Evolutionary conservation across 1,139 yeast genomes (phyloP).

Genomic region (Oligophagozyma castellii): DNA sequence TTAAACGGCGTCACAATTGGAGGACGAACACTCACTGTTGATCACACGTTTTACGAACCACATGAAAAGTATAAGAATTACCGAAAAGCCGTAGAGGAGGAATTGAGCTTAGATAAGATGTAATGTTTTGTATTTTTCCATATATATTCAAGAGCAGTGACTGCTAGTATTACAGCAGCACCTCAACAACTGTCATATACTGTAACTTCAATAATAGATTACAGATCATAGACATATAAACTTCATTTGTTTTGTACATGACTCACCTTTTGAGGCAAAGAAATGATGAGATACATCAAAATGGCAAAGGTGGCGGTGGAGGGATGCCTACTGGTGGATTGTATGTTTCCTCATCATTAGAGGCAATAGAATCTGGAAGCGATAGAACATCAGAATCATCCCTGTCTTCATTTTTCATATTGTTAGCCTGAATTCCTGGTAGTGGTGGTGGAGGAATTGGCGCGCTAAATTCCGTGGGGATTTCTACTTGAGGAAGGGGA

Average conservation of each 20-base stretch:
- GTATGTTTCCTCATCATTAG: conserved; percentile 15
- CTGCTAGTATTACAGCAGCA: too few relatives aligned
- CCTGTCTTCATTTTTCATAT: conserved; percentile 5
- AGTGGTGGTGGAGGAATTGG: conserved; percentile 17
- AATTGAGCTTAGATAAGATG: conserved; percentile 16
- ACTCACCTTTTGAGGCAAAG: too few relatives aligned
- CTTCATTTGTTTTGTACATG: too few relatives aligned
- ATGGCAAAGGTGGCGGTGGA: conserved; percentile 23
- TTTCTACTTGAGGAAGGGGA: conserved; percentile 8
- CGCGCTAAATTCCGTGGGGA: conserved; percentile 1
- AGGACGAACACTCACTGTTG: conserved; percentile 52
- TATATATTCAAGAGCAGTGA: conserved; percentile 1
- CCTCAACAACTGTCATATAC: too few relatives aligned
- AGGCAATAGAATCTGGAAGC: conserved; percentile 26
- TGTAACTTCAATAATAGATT: too few relatives aligned
- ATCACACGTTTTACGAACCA: conserved; percentile 53
- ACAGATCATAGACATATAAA: too few relatives aligned
- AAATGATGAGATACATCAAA: not conserved
- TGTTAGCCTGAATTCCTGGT: conserved; percentile 4
- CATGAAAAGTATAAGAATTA: conserved; percentile 37
- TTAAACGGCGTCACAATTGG: conserved; percentile 56
- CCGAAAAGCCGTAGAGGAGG: conserved; percentile 16
- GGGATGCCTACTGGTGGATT: conserved; percentile 15
- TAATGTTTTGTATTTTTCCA: too few relatives aligned
- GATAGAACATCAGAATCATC: conserved; percentile 24